phyloP scores from a whole-genome alignment of 2,329 filamentous ascomycete genomes.

The Verticillium nubilum region DNA sequence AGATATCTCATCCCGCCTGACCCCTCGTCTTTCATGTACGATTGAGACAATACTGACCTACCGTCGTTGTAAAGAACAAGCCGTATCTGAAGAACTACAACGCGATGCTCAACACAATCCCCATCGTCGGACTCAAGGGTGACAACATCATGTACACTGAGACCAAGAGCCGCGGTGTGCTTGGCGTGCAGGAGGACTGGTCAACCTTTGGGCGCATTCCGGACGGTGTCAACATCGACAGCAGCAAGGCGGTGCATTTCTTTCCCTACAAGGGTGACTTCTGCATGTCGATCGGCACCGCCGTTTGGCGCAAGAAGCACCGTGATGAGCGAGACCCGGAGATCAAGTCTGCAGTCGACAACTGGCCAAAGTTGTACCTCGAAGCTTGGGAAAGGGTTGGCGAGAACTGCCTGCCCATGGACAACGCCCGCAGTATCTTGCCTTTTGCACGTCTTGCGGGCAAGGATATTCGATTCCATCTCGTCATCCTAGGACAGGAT shows the following conservation, averaged over 20 bases:
- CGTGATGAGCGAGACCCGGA: neutral
- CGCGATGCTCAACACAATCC: neutral
- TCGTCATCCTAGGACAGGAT: conserved; percentile 3
- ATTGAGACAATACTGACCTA: too few relatives aligned
- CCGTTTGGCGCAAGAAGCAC: neutral
- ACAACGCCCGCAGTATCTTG: neutral
- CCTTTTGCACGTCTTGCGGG: conserved; percentile 1
- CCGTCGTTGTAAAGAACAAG: neutral
- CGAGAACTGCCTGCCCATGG: neutral
- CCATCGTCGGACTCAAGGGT: neutral
- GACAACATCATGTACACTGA: neutral
- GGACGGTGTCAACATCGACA: neutral
- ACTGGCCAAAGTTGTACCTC: neutral
- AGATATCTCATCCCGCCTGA: neutral
- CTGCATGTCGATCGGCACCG: neutral
- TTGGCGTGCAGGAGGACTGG: neutral
- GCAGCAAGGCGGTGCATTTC: neutral
- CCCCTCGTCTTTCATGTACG: neutral
- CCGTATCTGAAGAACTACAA: neutral
- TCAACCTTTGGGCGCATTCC: neutral
- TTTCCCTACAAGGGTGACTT: neutral
- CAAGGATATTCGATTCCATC: conserved; percentile 11
- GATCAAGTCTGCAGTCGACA: neutral
- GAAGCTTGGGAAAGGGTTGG: neutral
- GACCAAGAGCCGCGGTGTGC: neutral